phyloP scores from a whole-genome alignment of 495 filamentous ascomycete genomes.

The Collariella sp. region DNA sequence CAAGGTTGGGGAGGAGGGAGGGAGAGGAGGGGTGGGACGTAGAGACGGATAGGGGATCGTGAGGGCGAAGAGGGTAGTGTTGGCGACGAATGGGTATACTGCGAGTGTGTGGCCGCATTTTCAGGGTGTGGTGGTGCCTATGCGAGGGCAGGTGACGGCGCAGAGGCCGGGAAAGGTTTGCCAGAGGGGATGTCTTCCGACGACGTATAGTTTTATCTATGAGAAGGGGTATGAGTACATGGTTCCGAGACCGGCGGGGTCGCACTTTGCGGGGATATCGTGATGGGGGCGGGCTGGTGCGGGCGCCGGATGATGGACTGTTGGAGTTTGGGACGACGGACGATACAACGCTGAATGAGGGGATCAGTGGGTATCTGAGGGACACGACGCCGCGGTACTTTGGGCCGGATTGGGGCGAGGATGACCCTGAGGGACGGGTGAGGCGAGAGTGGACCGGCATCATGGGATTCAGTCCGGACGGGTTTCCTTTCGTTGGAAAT shows the following conservation, averaged over 20 bases:
- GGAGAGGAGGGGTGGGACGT: slow-evolving; percentile 32
- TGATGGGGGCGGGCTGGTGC: slow-evolving; percentile 61
- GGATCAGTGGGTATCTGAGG: slow-evolving; percentile 45
- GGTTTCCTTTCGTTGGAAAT: slow-evolving; percentile 47
- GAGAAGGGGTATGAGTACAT: slow-evolving; percentile 56
- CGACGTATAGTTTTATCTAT: slow-evolving; percentile 57
- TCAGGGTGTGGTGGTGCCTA: slow-evolving; percentile 53
- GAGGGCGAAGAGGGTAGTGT: slow-evolving; percentile 45
- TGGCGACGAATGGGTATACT: slow-evolving; percentile 70
- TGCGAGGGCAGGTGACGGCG: slow-evolving; percentile 59
- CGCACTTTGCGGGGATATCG: slow-evolving; percentile 46
- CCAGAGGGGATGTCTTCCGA: slow-evolving; percentile 36
- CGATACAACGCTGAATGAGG: slow-evolving; percentile 48
- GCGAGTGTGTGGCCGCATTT: slow-evolving; percentile 49
- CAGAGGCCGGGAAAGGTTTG: slow-evolving; percentile 44
- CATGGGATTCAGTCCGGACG: slow-evolving; percentile 51
- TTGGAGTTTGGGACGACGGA: slow-evolving; percentile 47
- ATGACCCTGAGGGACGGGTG: slow-evolving; percentile 48
- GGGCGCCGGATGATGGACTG: slow-evolving; percentile 36
- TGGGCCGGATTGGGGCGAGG: slow-evolving; percentile 49
- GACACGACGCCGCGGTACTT: slow-evolving; percentile 45
- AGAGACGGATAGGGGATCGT: slow-evolving; percentile 48
- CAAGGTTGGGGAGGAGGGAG: neutral
- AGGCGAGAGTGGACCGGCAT: slow-evolving; percentile 55
- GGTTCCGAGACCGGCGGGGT: slow-evolving; percentile 47